A percentile compares a stretch with the other conserved stretches of the same genome.
Evolutionary conservation across 106 monocot species (phyloP).

Genomic region (Gastrodia elata): DNA sequence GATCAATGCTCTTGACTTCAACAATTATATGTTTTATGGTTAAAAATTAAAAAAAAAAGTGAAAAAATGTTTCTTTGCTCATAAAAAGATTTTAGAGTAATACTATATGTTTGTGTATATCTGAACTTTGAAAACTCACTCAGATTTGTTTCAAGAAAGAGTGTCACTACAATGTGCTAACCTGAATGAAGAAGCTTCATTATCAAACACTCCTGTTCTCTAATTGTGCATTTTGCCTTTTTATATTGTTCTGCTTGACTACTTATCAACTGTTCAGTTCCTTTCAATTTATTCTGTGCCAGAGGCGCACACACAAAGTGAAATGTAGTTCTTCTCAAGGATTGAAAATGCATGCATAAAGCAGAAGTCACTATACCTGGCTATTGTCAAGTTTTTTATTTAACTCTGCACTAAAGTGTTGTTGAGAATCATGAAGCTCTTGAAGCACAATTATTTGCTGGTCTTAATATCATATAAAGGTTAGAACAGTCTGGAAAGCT

Average conservation of each 20-base stretch:
- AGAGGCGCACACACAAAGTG: neutral
- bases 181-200: constrained; percentile 65
- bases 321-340: neutral
- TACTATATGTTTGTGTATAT: no score
- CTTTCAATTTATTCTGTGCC: constrained; percentile 43
- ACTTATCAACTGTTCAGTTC: constrained; percentile 27
- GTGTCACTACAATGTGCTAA: constrained; percentile 4
- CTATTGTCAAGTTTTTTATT: constrained; percentile 46
- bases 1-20: no score
- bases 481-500: constrained; percentile 6
- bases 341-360: neutral
- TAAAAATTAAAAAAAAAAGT: no score
- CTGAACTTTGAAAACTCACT: neutral
- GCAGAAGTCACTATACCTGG: constrained; percentile 24
- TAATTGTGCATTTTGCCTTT: constrained; percentile 44
- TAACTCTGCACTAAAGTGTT: constrained; percentile 40
- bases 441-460: constrained; percentile 65
- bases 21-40: no score
- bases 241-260: constrained; percentile 46
- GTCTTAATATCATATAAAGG: constrained; percentile 1
- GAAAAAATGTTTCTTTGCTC: no score
- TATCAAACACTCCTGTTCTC: constrained; percentile 67
- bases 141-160: neutral
- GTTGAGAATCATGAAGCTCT: constrained; percentile 59
- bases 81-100: no score